Evolutionary conservation across 177 flowering plant genomes (phyloP).

Genomic region (Telopea speciosissima): DNA sequence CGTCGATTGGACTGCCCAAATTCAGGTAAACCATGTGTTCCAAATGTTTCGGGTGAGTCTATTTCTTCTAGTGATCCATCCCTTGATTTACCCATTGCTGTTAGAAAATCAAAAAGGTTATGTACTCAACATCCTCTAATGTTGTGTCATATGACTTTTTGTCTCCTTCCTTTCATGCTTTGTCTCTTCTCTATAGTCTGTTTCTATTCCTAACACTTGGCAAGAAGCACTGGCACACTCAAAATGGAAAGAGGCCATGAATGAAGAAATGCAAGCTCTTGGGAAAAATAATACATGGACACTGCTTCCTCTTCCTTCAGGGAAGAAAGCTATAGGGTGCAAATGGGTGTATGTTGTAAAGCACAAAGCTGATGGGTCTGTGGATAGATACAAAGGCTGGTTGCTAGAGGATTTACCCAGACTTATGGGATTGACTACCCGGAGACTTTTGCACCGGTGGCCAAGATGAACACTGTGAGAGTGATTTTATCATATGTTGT

Average conservation of each 20-base stretch:
- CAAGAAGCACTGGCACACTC: neutral
- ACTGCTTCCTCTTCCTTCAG: no score
- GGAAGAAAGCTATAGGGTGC: no score
- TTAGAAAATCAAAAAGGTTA: neutral
- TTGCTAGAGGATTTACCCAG: neutral
- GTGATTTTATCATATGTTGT: neutral
- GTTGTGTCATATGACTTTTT: neutral
- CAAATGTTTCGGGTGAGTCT: no score
- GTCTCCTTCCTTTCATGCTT: neutral
- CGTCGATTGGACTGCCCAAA: no score
- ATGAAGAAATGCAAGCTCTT: neutral
- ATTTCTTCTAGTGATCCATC: no score
- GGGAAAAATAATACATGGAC: no score
- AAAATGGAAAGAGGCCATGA: neutral
- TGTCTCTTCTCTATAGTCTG: neutral
- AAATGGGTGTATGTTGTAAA: no score
- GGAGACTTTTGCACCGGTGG: neutral
- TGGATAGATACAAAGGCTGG: neutral
- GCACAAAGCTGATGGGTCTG: no score
- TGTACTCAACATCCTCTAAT: neutral
- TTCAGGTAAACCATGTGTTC: no score
- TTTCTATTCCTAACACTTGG: neutral
- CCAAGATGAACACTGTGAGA: neutral
- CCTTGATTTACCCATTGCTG: neutral
- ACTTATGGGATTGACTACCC: neutral